Evolutionary conservation across 345 rosid species (phyloP).

Genomic region (Eucalyptus decipiens): DNA sequence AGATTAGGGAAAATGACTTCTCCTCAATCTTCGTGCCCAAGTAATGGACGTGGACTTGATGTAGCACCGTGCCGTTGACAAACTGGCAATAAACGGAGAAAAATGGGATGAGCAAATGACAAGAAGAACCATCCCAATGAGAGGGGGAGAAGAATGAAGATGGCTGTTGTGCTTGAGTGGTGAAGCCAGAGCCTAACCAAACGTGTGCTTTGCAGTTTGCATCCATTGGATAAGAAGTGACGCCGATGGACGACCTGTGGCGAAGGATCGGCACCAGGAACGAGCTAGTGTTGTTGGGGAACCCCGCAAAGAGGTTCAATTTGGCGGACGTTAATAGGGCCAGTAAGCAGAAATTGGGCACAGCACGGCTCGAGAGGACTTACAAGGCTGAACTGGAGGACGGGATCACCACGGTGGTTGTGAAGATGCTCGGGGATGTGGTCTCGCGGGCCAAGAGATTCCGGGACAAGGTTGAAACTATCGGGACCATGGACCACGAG

Average conservation of each 20-base stretch:
- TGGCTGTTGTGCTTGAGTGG: too few species aligned
- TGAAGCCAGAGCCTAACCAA: too few species aligned
- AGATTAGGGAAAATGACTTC: neutral
- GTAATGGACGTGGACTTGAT: neutral
- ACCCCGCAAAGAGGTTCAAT: neutral
- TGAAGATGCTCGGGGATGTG: neutral
- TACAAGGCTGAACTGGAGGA: neutral
- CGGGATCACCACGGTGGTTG: neutral
- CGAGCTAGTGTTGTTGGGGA: neutral
- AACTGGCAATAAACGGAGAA: neutral
- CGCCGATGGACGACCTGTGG: neutral
- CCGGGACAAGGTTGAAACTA: neutral
- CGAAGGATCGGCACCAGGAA: neutral
- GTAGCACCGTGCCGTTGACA: neutral
- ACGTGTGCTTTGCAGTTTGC: neutral
- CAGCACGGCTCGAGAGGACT: neutral
- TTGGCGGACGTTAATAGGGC: neutral
- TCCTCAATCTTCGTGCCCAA: neutral
- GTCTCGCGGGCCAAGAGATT: neutral
- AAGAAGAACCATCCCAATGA: neutral
- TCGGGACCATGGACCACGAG: neutral
- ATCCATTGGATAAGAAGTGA: neutral
- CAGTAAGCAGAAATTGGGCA: neutral
- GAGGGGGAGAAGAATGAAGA: too few species aligned
- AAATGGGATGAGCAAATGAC: neutral